phyloP scores from a whole-genome alignment of 169 alveolate species.

The Cryptosporidium ubiquitum region DNA sequence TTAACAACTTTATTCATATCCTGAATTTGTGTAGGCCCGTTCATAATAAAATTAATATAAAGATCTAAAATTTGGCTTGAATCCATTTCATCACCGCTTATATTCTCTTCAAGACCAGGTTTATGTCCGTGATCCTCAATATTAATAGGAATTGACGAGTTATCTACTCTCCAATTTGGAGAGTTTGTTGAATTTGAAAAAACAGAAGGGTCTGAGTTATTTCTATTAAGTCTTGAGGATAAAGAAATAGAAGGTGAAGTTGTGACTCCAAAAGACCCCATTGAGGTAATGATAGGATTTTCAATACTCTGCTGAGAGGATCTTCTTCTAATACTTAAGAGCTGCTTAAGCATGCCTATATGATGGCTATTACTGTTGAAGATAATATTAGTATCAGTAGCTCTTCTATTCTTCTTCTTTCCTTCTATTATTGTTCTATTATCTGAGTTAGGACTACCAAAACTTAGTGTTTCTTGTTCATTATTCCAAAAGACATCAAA shows the following conservation, averaged over 20 bases:
- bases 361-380: slow-evolving; percentile 51
- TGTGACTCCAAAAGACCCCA: slow-evolving; percentile 12
- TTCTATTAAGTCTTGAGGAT: background rate
- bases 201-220: slow-evolving; percentile 44
- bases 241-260: background rate
- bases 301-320: slow-evolving; percentile 30
- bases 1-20: slow-evolving; percentile 34
- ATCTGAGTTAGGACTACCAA: background rate
- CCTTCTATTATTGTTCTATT: background rate
- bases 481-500: background rate
- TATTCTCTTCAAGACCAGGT: background rate
- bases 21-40: slow-evolving; percentile 32
- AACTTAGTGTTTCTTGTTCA: background rate
- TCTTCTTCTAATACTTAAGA: slow-evolving; percentile 38
- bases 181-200: background rate
- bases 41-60: slow-evolving; percentile 37
- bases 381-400: slow-evolving; percentile 57
- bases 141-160: background rate
- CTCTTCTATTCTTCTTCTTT: slow-evolving; percentile 46
- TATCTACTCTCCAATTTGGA: background rate
- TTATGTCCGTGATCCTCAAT: background rate
- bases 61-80: slow-evolving; percentile 10
- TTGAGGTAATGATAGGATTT: background rate
- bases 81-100: background rate
- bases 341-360: slow-evolving; percentile 49